phyloP scores from a whole-genome alignment of 306 rosid genomes.

The Pterocarpus santalinus region DNA sequence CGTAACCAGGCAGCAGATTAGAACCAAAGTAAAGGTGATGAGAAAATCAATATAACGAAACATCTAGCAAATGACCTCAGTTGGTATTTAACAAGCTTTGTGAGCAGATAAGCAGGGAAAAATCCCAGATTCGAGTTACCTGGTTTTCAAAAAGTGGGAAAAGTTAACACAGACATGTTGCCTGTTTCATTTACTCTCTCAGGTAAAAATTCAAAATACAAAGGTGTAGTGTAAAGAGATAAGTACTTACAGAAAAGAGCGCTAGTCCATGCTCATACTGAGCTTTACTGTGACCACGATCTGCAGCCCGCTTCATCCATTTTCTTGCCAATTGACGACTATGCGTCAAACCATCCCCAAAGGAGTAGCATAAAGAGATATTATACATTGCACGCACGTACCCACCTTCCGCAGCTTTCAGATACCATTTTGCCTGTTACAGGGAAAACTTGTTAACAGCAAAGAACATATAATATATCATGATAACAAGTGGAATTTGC shows the following conservation, averaged over 20 bases:
- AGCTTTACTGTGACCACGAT: slow-evolving; percentile 82
- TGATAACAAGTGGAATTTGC: neutral
- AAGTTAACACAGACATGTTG: slow-evolving; percentile 7
- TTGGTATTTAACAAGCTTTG: slow-evolving; percentile 27
- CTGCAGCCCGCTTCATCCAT: slow-evolving; percentile 98
- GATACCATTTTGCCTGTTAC: slow-evolving; percentile 85
- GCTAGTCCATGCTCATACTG: slow-evolving; percentile 89
- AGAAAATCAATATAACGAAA: slow-evolving; percentile 2
- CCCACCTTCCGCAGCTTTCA: slow-evolving; percentile 91
- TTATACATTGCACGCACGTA: slow-evolving; percentile 93
- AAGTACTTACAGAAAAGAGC: slow-evolving; percentile 74
- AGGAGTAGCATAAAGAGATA: slow-evolving; percentile 74
- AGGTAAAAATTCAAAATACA: slow-evolving; percentile 14
- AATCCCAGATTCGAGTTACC: neutral
- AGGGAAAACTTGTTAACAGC: slow-evolving; percentile 36
- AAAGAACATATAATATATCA: slow-evolving; percentile 25
- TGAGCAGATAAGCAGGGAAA: neutral
- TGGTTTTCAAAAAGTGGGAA: slow-evolving; percentile 1
- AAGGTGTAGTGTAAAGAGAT: slow-evolving; percentile 25
- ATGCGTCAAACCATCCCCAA: slow-evolving; percentile 75
- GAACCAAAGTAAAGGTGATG: slow-evolving; percentile 15
- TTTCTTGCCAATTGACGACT: slow-evolving; percentile 71
- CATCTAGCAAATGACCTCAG: slow-evolving; percentile 1
- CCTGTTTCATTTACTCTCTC: slow-evolving; percentile 16
- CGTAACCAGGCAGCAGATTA: slow-evolving; percentile 21